Evolutionary conservation across 495 filamentous ascomycete species (phyloP), one percentile per base, ranked within the genome.

Genomic region (Neurospora sp.): DNA sequence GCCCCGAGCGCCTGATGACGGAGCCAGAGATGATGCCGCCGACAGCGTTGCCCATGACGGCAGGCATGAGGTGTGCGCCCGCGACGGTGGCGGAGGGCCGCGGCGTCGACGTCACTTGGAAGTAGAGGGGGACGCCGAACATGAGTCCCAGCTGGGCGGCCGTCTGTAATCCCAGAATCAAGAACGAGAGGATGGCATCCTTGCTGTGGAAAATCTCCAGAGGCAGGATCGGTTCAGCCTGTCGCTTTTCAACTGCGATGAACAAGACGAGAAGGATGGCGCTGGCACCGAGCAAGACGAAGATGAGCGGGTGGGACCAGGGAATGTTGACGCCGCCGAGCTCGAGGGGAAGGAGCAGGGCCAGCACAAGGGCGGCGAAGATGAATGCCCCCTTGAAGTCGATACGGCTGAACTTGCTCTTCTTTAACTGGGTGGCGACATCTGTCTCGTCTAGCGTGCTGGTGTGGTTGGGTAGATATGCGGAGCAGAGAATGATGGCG

Each of bases 41-140:
- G 3, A 91, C 65, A 0, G 89, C 86, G 75, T 92, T 92, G 7
- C 89, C 90, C 1, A 87, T 76, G 1, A 92, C 89, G 14, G 90
- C 87, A 0, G 90, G 90, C 42, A 92, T 79, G 0, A 93, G 81
- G 76, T 91, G 89, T 0, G 83, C 83, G 1, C 90, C 91, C 0
- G 90, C 86, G 0, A 79, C 76, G 1, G 89, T 88, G 70, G 86
- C 85, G 9, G 87, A 88, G 6, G 84, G 84, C 14, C 53, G 53
- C 20, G 27, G 53, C 0, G 82, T 77, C 4, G 82, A 74, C 0
- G 89, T 90, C n/a, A 91, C 85, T 73, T 91, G 89, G 75, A 92
- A 92, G 77, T 92, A 93, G 0, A 93, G 79, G 0, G 91, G 91
- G 0, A 92, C 86, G n/a, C 82, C 81, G 59, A 84, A 85, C 85